Evolutionary conservation across 106 monocot genomes (phyloP).

Genomic region (Acanthochlamys bracteata): DNA sequence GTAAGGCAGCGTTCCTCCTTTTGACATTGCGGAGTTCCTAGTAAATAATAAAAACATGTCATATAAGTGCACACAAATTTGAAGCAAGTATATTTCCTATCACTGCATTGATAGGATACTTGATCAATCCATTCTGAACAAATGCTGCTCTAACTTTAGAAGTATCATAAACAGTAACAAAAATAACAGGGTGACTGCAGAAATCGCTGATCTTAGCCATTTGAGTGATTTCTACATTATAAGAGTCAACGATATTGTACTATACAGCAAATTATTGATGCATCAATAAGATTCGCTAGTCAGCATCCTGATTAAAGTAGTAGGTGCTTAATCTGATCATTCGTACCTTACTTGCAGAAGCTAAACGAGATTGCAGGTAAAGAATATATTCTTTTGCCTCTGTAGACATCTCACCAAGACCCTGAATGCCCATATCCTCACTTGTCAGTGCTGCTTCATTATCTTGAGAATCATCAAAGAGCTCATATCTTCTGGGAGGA

Average conservation of each 20-base stretch:
- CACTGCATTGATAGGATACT: background rate
- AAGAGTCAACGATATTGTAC: background rate
- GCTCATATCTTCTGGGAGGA: conserved; percentile 15
- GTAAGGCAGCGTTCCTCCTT: conserved; percentile 71
- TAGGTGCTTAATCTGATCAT: background rate
- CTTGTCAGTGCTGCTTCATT: conserved; percentile 14
- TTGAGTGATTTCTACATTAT: too few species aligned
- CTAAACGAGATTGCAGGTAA: conserved; percentile 60
- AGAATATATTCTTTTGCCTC: conserved; percentile 70
- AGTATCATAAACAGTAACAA: too few species aligned
- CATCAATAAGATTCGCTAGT: background rate
- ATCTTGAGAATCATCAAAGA: conserved; percentile 14
- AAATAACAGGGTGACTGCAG: too few species aligned
- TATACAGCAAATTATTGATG: background rate
- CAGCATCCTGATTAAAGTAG: background rate
- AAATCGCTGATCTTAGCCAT: too few species aligned
- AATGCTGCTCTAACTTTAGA: too few species aligned
- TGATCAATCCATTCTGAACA: too few species aligned
- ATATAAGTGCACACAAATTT: background rate
- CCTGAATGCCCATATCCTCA: conserved; percentile 31
- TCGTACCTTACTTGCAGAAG: conserved; percentile 66
- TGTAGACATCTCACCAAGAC: conserved; percentile 53
- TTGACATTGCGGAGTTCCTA: conserved; percentile 69
- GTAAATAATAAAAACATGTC: conserved; percentile 2
- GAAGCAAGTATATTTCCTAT: background rate